Percentiles rank a stretch among this genome's conserved stretches.
phyloP scores from a whole-genome alignment of 2,329 filamentous ascomycete genomes.

The Colletotrichum musae region DNA sequence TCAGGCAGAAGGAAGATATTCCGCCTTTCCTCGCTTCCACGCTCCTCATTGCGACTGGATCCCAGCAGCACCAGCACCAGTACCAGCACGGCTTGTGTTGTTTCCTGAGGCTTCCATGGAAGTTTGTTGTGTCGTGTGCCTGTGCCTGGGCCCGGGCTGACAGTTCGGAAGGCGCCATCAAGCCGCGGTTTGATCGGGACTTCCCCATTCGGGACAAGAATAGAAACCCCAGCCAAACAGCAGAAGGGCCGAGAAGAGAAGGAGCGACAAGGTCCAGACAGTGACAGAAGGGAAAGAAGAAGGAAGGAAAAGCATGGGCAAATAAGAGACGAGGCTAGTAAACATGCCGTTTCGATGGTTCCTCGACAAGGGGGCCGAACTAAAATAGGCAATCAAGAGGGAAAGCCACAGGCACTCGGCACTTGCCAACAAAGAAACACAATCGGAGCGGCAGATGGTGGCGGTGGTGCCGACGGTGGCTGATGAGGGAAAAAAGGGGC shows the following conservation, averaged over 20 bases:
- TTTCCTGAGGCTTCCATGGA: too few species aligned
- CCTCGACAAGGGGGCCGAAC: constrained; percentile 8
- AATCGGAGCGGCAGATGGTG: constrained; percentile 26
- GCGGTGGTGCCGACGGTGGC: not conserved
- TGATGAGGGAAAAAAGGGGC: too few species aligned
- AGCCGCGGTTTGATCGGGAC: not conserved
- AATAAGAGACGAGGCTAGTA: not conserved
- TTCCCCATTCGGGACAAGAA: constrained; percentile 1
- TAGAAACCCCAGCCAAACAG: not conserved
- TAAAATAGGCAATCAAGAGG: constrained; percentile 2
- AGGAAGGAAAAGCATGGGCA: not conserved
- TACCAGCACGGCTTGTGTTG: too few species aligned
- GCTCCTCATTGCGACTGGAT: too few species aligned
- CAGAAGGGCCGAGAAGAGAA: not conserved
- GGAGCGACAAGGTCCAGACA: not conserved
- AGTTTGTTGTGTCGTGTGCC: not conserved
- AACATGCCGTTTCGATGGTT: constrained; percentile 3
- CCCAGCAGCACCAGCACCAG: too few species aligned
- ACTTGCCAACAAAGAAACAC: constrained; percentile 26
- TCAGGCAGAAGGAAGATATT: not conserved
- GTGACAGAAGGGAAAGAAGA: not conserved
- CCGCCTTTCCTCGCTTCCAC: too few species aligned
- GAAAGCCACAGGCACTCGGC: constrained; percentile 5
- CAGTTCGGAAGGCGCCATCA: constrained; percentile 1
- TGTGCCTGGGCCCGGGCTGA: not conserved